phyloP scores from a whole-genome alignment of 306 rosid species.

The Rubus idaeus region DNA sequence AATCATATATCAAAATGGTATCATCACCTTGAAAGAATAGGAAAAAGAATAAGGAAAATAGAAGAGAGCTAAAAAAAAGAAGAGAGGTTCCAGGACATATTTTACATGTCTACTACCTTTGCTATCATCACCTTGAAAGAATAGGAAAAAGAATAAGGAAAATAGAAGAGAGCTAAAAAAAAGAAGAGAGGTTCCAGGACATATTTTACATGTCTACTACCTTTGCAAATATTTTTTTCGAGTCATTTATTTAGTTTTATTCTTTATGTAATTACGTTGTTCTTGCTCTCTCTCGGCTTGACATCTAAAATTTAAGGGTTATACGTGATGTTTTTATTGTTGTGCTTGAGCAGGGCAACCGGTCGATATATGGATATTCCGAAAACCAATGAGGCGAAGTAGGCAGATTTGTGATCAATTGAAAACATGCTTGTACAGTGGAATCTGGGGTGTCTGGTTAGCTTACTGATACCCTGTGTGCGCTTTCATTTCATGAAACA shows the following conservation, averaged over 20 bases:
- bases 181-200: not conserved
- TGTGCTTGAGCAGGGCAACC: constrained; percentile 55
- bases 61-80: not conserved
- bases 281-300: not conserved
- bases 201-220: not conserved
- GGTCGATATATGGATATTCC: constrained; percentile 54
- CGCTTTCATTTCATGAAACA: not conserved
- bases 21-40: not conserved
- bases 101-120: not conserved
- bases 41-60: not conserved
- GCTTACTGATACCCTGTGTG: not conserved
- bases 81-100: not conserved
- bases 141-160: not conserved
- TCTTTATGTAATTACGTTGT: not conserved
- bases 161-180: not conserved
- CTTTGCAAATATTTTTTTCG: not conserved
- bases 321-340: not conserved
- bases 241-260: not conserved
- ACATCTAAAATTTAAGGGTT: not conserved
- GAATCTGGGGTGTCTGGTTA: constrained; percentile 7
- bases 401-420: not conserved
- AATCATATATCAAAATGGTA: not conserved
- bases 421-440: constrained; percentile 11
- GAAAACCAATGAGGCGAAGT: constrained; percentile 4
- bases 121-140: not conserved